These are phyloP conservation scores for Pleurotus pulmonarius DNA, from an alignment of 768 basidiomycete species.

Conservation along the genomic window DNA sequence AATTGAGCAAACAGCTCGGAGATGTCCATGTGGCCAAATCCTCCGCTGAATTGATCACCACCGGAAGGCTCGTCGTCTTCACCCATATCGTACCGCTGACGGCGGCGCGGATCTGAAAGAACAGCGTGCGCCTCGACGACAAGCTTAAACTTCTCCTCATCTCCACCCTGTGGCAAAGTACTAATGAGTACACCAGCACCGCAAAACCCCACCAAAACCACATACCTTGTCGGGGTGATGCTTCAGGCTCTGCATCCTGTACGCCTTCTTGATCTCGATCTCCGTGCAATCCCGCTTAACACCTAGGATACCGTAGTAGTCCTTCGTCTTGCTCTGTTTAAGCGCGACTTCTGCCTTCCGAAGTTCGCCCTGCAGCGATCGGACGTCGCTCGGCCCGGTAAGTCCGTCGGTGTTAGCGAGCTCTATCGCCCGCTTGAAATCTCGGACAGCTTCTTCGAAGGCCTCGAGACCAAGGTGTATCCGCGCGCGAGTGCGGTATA, in stretches of 20 bases:
- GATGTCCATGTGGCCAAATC: slow-evolving; percentile 49
- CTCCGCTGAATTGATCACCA: slow-evolving; percentile 36
- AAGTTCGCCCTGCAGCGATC: slow-evolving; percentile 60
- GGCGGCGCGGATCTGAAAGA: slow-evolving; percentile 69
- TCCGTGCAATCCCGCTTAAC: slow-evolving; percentile 60
- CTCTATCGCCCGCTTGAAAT: slow-evolving; percentile 80
- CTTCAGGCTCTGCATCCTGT: slow-evolving; percentile 80
- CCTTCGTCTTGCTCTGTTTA: slow-evolving; percentile 87
- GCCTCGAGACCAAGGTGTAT: slow-evolving; percentile 72
- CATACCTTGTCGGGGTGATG: slow-evolving; percentile 83
- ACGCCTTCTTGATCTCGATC: slow-evolving; percentile 85
- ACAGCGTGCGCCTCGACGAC: slow-evolving; percentile 80
- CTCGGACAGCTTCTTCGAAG: slow-evolving; percentile 65
- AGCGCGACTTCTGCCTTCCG: slow-evolving; percentile 79
- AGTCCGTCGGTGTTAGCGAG: slow-evolving; percentile 61
- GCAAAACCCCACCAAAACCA: background rate
- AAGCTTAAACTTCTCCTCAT: slow-evolving; percentile 95
- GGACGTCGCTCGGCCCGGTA: slow-evolving; percentile 49
- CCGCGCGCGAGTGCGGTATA: slow-evolving; percentile 81
- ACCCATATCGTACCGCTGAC: slow-evolving; percentile 76
- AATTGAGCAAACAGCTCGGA: slow-evolving; percentile 66
- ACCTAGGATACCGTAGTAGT: slow-evolving; percentile 79
- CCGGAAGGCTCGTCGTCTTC: slow-evolving; percentile 69
- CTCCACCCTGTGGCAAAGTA: slow-evolving; percentile 61
- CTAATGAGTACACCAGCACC: background rate